phyloP scores from a whole-genome alignment of 1,284 basidiomycete species.

The Marasmius sp. region DNA sequence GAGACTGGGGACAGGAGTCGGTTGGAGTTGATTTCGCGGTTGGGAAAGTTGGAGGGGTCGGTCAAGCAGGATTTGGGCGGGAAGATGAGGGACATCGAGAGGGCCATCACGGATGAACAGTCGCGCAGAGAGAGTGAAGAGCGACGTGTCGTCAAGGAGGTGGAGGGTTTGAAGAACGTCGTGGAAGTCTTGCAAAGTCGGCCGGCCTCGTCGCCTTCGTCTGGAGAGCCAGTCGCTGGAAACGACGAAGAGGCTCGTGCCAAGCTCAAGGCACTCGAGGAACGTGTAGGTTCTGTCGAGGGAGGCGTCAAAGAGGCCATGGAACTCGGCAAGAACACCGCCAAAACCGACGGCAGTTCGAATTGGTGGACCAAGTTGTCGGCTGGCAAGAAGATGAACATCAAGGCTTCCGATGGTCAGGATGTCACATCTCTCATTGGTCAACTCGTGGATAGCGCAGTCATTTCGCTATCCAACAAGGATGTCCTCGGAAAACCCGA shows the following conservation, averaged over 20 bases:
- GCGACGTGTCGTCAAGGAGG: slow-evolving; percentile 49
- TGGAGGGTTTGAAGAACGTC: slow-evolving; percentile 45
- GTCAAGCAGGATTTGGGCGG: slow-evolving; percentile 50
- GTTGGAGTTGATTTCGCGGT: slow-evolving; percentile 48
- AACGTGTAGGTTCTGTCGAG: slow-evolving; percentile 64
- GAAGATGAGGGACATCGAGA: slow-evolving; percentile 55
- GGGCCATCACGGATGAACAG: slow-evolving; percentile 6
- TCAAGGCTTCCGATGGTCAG: slow-evolving; percentile 75
- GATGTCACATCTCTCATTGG: slow-evolving; percentile 74
- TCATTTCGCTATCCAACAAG: slow-evolving; percentile 58
- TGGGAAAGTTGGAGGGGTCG: slow-evolving; percentile 57
- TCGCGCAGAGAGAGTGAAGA: slow-evolving; percentile 38
- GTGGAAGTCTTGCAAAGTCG: slow-evolving; percentile 39
- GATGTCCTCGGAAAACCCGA: slow-evolving; percentile 83
- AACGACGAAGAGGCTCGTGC: slow-evolving; percentile 57
- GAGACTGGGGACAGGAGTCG: slow-evolving; percentile 51
- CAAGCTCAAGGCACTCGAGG: slow-evolving; percentile 56
- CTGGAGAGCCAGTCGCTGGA: slow-evolving; percentile 19
- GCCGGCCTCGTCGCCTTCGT: slow-evolving; percentile 33
- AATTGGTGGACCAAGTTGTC: slow-evolving; percentile 63
- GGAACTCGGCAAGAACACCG: slow-evolving; percentile 56
- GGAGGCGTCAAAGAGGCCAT: slow-evolving; percentile 71
- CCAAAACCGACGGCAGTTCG: slow-evolving; percentile 37
- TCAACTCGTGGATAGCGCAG: slow-evolving; percentile 71
- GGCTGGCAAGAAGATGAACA: slow-evolving; percentile 51